A percentile compares a stretch with the other conserved stretches of the same genome.
Conservation (phyloP, 495 filamentous ascomycete species). For the Apodospora peruviana region DNA sequence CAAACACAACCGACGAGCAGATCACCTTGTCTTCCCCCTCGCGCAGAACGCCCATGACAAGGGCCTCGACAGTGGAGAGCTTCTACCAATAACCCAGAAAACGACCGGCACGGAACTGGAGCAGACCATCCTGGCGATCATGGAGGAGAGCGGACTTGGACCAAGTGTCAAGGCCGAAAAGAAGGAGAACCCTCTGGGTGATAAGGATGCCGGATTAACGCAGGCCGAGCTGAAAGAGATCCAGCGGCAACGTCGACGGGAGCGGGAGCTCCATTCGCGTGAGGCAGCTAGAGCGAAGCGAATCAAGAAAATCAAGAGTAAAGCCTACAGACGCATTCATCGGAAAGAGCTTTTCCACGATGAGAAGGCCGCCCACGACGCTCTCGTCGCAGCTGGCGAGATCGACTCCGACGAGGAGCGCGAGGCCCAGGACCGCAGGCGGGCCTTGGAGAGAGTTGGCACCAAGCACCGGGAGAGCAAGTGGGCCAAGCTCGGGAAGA, state of each 20-base stretch:
- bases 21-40: conserved; percentile 88
- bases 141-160: conserved; percentile 79
- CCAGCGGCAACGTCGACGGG: conserved; percentile 67
- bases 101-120: conserved; percentile 76
- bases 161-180: conserved; percentile 33
- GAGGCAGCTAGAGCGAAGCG: conserved; percentile 85
- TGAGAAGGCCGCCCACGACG: conserved; percentile 65
- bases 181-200: conserved; percentile 60
- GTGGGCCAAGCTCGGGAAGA: conserved; percentile 87
- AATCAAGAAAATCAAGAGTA: conserved; percentile 98
- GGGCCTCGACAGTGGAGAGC: conserved; percentile 41
- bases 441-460: conserved; percentile 86
- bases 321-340: conserved; percentile 85
- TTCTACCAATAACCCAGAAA: conserved; percentile 50
- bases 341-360: conserved; percentile 74
- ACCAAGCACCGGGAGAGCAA: conserved; percentile 84
- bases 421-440: conserved; percentile 68
- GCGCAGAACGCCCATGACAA: conserved; percentile 59
- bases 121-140: conserved; percentile 73
- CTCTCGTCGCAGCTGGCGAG: conserved; percentile 61
- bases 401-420: conserved; percentile 65
- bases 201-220: conserved; percentile 64
- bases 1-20: conserved; percentile 85
- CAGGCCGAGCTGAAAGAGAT: conserved; percentile 66
- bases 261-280: conserved; percentile 82